Evolutionary conservation across 2,329 filamentous ascomycete genomes (phyloP).

Genomic region (Trichophyton verrucosum): DNA sequence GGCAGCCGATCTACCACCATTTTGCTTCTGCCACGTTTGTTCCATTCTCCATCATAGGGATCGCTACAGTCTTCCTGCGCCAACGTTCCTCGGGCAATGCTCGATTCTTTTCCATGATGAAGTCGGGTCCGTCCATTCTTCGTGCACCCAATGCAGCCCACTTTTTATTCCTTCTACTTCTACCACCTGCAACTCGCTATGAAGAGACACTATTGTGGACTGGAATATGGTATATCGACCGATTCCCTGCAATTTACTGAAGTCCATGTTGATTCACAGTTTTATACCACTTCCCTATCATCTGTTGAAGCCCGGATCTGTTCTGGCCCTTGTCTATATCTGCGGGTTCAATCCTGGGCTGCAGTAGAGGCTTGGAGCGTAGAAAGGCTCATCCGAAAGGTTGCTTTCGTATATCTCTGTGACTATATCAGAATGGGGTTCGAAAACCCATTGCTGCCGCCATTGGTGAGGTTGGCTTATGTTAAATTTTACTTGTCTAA

Average conservation of each 20-base stretch:
- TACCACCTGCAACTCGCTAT: conserved; percentile 3
- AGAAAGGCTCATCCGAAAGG: background rate
- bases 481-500: background rate
- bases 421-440: background rate
- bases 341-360: background rate
- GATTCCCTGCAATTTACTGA: background rate
- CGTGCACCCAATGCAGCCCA: background rate
- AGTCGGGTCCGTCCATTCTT: background rate
- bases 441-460: background rate
- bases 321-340: background rate
- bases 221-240: background rate
- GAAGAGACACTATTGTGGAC: conserved; percentile 1
- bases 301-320: background rate
- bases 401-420: background rate
- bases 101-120: too few species aligned
- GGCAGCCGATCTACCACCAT: background rate
- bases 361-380: too few species aligned
- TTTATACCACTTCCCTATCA: background rate
- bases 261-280: background rate
- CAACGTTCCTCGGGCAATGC: background rate
- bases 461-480: background rate
- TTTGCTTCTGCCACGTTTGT: background rate
- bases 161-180: background rate
- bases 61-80: background rate
- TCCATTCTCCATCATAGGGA: background rate